phyloP scores from a whole-genome alignment of 2,329 filamentous ascomycete species.

The Kalaharituber pfeilii region DNA sequence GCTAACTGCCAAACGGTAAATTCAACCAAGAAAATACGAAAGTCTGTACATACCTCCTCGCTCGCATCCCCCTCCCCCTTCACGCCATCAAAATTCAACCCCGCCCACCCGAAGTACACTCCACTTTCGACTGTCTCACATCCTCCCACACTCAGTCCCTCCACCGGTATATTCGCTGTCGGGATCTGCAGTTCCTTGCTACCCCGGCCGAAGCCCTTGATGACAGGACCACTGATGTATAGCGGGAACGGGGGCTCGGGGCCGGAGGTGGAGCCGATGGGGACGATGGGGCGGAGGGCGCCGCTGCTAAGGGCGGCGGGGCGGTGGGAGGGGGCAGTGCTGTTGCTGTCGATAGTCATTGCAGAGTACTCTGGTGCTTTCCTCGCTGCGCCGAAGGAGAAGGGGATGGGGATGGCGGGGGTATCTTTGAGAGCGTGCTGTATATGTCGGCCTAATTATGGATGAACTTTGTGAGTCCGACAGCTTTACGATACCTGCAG shows the following conservation, averaged over 20 bases:
- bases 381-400: too few species aligned
- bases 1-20: too few species aligned
- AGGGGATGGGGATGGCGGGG: too few species aligned
- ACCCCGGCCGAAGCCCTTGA: conserved; percentile 82
- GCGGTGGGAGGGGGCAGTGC: not conserved
- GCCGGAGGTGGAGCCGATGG: not conserved
- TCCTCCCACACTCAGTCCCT: conserved; percentile 52
- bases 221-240: conserved; percentile 67
- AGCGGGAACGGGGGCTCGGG: conserved; percentile 68
- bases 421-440: too few species aligned
- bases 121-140: conserved; percentile 48
- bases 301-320: not conserved
- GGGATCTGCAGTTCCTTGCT: conserved; percentile 96
- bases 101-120: conserved; percentile 87
- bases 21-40: not conserved
- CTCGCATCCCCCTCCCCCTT: not conserved
- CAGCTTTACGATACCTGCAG: too few species aligned
- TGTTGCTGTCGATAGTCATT: too few species aligned
- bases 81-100: conserved; percentile 41
- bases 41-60: not conserved
- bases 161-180: conserved; percentile 68
- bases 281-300: not conserved
- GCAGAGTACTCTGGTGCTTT: too few species aligned
- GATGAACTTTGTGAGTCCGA: too few species aligned
- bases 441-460: too few species aligned